Conservation (phyloP, 2,329 filamentous ascomycete genomes). For the Talaromyces sp. region DNA sequence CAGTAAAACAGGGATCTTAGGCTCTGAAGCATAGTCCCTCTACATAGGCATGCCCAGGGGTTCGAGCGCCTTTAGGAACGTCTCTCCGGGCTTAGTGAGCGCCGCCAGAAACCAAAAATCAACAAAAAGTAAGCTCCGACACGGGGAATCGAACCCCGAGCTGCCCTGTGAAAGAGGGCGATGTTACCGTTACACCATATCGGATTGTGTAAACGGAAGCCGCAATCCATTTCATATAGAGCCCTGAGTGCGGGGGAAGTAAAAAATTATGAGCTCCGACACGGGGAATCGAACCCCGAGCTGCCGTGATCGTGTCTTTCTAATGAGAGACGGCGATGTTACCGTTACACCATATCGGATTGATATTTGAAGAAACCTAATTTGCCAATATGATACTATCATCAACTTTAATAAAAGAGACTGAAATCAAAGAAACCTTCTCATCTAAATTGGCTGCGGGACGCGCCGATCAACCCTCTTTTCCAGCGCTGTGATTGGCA, state of each 20-base stretch:
- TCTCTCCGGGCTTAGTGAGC: no score
- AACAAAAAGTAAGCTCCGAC: not conserved
- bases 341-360: conserved; percentile 1
- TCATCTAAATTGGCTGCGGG: not conserved
- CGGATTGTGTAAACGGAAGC: not conserved
- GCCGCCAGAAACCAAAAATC: no score
- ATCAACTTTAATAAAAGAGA: no score
- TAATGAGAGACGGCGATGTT: not conserved
- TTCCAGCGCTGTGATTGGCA: not conserved
- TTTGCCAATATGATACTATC: no score
- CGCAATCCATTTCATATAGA: no score
- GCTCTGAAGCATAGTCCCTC: no score
- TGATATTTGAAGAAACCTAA: no score
- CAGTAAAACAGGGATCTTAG: no score
- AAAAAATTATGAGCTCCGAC: not conserved
- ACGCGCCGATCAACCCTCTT: not conserved
- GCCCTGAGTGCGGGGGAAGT: not conserved
- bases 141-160: conserved; percentile 13
- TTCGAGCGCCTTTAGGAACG: no score
- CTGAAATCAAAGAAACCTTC: no score
- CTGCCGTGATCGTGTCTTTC: not conserved
- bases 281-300: not conserved
- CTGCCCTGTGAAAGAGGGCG: conserved; percentile 9
- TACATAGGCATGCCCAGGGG: no score
- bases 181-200: conserved; percentile 14